phyloP scores from a whole-genome alignment of 805 yeast genomes.

The Ogataea wickerhamii region DNA sequence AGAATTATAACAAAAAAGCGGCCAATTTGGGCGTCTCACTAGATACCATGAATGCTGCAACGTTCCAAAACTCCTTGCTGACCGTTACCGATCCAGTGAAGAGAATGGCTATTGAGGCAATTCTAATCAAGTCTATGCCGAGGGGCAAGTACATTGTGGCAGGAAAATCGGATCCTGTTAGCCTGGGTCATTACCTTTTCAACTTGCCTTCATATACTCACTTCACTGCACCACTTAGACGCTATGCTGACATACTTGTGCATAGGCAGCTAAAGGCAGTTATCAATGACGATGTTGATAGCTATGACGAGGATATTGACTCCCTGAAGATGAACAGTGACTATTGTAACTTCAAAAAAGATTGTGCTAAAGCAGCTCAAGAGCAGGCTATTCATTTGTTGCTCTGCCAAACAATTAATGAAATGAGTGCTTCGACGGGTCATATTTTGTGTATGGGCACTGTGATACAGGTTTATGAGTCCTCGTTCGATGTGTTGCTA shows the following conservation, averaged over 20 bases:
- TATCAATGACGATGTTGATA: conserved; percentile 40
- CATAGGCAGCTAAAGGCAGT: conserved; percentile 85
- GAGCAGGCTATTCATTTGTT: conserved; percentile 90
- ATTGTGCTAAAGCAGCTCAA: conserved; percentile 89
- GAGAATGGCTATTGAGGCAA: conserved; percentile 73
- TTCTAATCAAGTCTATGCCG: conserved; percentile 75
- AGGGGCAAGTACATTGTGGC: conserved; percentile 87
- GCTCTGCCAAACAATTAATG: conserved; percentile 78
- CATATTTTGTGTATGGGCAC: conserved; percentile 82
- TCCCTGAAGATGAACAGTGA: conserved; percentile 79
- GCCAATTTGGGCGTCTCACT: conserved; percentile 60
- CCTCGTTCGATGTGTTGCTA: conserved; percentile 88
- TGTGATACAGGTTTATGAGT: conserved; percentile 89
- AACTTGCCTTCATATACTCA: conserved; percentile 87
- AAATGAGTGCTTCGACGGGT: conserved; percentile 67
- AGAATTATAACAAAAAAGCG: conserved; percentile 70
- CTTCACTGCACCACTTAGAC: conserved; percentile 85
- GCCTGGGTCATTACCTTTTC: conserved; percentile 73
- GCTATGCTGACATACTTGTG: conserved; percentile 89
- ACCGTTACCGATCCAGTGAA: conserved; percentile 55
- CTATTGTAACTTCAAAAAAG: conserved; percentile 92
- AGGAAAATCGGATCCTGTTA: conserved; percentile 79
- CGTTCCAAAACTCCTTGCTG: conserved; percentile 69
- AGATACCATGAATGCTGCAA: conserved; percentile 70
- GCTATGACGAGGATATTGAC: conserved; percentile 53